These are phyloP conservation scores for Barnettozyma sp. DNA, from an alignment of 805 yeast genomes.

Conservation along the genomic window DNA sequence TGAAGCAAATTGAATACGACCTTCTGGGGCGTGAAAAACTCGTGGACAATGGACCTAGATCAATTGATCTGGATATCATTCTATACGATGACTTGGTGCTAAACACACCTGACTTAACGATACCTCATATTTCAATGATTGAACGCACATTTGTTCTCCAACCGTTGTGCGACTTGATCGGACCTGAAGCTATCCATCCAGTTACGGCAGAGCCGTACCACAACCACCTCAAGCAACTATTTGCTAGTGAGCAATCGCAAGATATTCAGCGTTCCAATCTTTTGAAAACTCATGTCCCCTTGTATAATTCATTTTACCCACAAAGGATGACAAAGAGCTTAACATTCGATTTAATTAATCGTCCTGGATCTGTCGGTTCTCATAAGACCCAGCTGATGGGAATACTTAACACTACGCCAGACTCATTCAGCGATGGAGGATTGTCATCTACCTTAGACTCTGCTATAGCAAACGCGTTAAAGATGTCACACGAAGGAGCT, in stretches of 20 bases:
- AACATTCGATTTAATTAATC: slow-evolving; percentile 39
- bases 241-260: slow-evolving; percentile 21
- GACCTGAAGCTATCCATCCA: slow-evolving; percentile 68
- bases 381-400: slow-evolving; percentile 74
- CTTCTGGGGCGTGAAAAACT: slow-evolving; percentile 64
- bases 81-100: slow-evolving; percentile 48
- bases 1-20: slow-evolving; percentile 76
- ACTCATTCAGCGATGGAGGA: slow-evolving; percentile 93
- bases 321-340: slow-evolving; percentile 23
- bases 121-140: slow-evolving; percentile 86
- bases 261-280: slow-evolving; percentile 41
- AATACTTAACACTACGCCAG: slow-evolving; percentile 84
- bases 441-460: slow-evolving; percentile 31
- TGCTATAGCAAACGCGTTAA: slow-evolving; percentile 39
- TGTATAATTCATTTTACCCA: slow-evolving; percentile 22
- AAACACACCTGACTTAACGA: slow-evolving; percentile 50
- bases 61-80: slow-evolving; percentile 83
- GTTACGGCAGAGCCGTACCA: slow-evolving; percentile 77
- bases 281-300: slow-evolving; percentile 46
- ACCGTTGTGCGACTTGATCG: slow-evolving; percentile 78
- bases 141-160: slow-evolving; percentile 86
- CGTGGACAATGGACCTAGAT: slow-evolving; percentile 86
- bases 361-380: slow-evolving; percentile 20
- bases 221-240: slow-evolving; percentile 55
- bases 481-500: slow-evolving; percentile 55